Evolutionary conservation across 495 filamentous ascomycete species (phyloP).

Genomic region (Astrothelium macrocarpum): DNA sequence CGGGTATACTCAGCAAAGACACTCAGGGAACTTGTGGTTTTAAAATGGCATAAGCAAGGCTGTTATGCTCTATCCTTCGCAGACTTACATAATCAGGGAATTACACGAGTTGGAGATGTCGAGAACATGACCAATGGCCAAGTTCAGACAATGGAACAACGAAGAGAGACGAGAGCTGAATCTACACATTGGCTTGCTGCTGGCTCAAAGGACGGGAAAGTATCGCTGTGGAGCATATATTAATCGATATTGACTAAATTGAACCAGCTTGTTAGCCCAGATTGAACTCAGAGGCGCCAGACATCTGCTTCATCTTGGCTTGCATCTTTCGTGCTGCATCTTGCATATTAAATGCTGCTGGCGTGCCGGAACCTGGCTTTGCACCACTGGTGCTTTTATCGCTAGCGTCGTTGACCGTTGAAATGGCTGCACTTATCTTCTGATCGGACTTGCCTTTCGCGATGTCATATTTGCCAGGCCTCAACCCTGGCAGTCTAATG

Average conservation of each 20-base stretch:
- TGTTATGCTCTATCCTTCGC: conserved; percentile 83
- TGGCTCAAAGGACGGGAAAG: conserved; percentile 90
- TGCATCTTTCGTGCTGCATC: conserved; percentile 67
- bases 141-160: conserved; percentile 13
- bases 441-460: conserved; percentile 37
- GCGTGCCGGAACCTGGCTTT: conserved; percentile 35
- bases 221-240: conserved; percentile 94
- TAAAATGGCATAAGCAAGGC: conserved; percentile 91
- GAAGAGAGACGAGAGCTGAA: conserved; percentile 53
- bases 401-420: conserved; percentile 32
- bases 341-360: conserved; percentile 39
- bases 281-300: conserved; percentile 75
- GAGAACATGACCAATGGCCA: not conserved
- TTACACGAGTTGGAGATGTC: conserved; percentile 21
- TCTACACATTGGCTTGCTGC: conserved; percentile 79
- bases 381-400: conserved; percentile 22
- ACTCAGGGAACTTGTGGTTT: conserved; percentile 80
- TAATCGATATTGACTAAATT: conserved; percentile 28
- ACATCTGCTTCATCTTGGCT: conserved; percentile 72
- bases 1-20: conserved; percentile 73
- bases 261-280: conserved; percentile 48
- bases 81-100: conserved; percentile 13
- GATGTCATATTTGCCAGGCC: conserved; percentile 20
- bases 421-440: conserved; percentile 28
- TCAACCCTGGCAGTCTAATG: conserved; percentile 62